Conservation (phyloP, 345 rosid species). For the Corymbia maculata region DNA sequence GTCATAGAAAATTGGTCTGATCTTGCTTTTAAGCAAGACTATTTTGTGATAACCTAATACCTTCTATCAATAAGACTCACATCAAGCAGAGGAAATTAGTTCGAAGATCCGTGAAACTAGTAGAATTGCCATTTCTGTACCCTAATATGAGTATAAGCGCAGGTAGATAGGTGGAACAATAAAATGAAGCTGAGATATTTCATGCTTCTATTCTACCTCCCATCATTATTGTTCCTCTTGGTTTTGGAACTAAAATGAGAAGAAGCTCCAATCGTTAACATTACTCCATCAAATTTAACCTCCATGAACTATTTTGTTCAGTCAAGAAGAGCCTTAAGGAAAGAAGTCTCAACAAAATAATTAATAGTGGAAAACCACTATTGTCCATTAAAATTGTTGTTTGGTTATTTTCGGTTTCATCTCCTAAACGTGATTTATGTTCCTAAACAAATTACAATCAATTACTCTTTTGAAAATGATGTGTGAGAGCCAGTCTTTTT, state of each 20-base stretch:
- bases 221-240: not conserved
- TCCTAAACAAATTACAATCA: too few species aligned
- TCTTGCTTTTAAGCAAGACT: not conserved
- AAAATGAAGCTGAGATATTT: not conserved
- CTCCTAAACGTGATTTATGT: too few species aligned
- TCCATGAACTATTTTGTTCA: too few species aligned
- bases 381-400: rapidly evolving
- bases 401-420: too few species aligned
- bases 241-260: not conserved
- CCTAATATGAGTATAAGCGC: not conserved
- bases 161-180: not conserved
- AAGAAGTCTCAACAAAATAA: too few species aligned
- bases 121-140: not conserved
- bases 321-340: too few species aligned
- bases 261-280: not conserved
- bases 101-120: not conserved
- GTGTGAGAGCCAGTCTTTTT: too few species aligned
- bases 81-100: not conserved
- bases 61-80: not conserved
- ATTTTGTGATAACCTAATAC: not conserved
- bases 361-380: too few species aligned
- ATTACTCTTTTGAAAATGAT: too few species aligned
- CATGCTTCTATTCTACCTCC: too few species aligned
- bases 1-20: not conserved
- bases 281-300: not conserved